Evolutionary conservation across 176 grass and related monocot species (phyloP).

Genomic region (Phragmites australis): DNA sequence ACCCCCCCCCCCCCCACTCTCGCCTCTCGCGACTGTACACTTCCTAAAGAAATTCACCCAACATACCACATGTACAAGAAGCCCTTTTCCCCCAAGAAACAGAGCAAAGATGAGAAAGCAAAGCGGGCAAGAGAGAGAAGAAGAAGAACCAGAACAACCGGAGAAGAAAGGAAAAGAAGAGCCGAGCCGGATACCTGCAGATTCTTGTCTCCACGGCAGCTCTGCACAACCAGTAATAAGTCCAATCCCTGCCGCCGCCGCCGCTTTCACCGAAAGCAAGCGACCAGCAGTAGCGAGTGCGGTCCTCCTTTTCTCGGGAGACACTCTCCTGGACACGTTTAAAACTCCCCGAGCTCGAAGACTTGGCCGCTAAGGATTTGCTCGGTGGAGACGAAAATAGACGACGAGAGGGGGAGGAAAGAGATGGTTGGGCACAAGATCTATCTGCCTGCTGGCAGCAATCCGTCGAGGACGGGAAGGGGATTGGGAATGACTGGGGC

Average conservation of each 20-base stretch:
- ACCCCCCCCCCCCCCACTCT: too few species aligned
- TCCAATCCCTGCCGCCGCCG: not conserved
- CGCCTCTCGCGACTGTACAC: not conserved
- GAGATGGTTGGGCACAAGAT: slow-evolving; percentile 20
- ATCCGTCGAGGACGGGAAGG: slow-evolving; percentile 20
- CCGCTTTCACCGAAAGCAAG: slow-evolving; percentile 56
- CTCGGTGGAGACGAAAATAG: slow-evolving; percentile 1
- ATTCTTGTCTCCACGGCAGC: slow-evolving; percentile 8
- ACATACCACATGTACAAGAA: not conserved
- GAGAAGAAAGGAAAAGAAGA: not conserved
- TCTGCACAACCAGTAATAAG: slow-evolving; percentile 1
- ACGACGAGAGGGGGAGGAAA: slow-evolving; percentile 5
- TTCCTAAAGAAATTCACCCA: slow-evolving; percentile 11
- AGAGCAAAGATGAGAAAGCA: not conserved
- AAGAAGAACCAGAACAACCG: not conserved
- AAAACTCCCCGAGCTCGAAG: slow-evolving; percentile 23
- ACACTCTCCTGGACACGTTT: not conserved
- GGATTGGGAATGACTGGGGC: not conserved
- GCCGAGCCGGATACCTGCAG: slow-evolving; percentile 31
- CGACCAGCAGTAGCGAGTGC: slow-evolving; percentile 18
- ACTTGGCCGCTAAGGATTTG: slow-evolving; percentile 55
- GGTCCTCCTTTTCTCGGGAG: slow-evolving; percentile 25
- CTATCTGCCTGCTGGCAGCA: slow-evolving; percentile 36
- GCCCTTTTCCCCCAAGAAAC: not conserved
- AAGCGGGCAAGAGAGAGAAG: not conserved